Evolutionary conservation across 2,329 filamentous ascomycete species (phyloP).

Genomic region (Penicillium sp.): DNA sequence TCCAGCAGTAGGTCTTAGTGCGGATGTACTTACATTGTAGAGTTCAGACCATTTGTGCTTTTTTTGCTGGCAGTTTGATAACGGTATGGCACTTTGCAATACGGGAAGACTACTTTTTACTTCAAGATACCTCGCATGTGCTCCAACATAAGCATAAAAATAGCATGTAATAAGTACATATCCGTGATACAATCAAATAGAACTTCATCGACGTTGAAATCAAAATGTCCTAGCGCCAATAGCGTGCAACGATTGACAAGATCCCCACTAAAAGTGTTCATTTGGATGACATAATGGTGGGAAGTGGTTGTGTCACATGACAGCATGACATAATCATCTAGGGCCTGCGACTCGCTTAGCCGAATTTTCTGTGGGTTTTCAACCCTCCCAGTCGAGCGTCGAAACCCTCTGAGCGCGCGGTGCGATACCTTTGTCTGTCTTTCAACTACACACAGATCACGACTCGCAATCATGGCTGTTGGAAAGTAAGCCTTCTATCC

Average conservation of each 20-base stretch:
- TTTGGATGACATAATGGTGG: conserved; percentile 3
- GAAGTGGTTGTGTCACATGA: conserved; percentile 23
- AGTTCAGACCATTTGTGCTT: no score
- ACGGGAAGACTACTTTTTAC: no score
- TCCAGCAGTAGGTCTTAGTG: not conserved
- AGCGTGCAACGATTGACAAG: not conserved
- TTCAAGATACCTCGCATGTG: no score
- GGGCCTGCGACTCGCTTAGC: conserved; percentile 47
- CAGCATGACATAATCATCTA: conserved; percentile 35
- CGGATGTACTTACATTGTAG: not conserved
- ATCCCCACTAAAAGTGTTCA: not conserved
- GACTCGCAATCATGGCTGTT: conserved; percentile 76
- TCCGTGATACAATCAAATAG: not conserved
- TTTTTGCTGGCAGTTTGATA: no score
- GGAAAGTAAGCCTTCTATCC: conserved; percentile 61
- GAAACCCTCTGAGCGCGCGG: conserved; percentile 42
- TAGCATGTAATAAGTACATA: not conserved
- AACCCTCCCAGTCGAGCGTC: conserved; percentile 37
- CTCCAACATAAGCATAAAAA: no score
- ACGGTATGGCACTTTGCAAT: no score
- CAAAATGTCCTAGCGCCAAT: not conserved
- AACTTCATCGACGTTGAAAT: not conserved
- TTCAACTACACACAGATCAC: conserved; percentile 42
- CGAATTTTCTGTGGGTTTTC: conserved; percentile 50
- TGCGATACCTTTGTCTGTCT: conserved; percentile 47